Conservation (phyloP, 306 rosid species). For the Herpetospermum pedunculosum region DNA sequence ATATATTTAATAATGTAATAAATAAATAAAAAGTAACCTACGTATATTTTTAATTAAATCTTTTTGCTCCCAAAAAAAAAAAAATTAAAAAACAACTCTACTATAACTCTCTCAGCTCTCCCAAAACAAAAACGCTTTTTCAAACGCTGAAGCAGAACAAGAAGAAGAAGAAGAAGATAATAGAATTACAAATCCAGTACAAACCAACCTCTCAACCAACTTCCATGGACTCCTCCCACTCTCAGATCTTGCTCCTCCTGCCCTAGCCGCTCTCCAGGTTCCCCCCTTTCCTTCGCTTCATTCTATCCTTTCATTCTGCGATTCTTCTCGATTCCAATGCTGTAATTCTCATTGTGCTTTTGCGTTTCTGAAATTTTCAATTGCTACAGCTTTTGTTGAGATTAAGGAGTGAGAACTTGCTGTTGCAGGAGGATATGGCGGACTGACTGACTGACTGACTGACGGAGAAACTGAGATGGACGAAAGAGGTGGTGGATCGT, state of each 20-base stretch:
- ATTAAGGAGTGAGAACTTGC: conserved; percentile 2
- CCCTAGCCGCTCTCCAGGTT: conserved; percentile 15
- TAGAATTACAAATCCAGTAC: not conserved
- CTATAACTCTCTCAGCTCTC: not conserved
- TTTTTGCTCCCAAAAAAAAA: not conserved
- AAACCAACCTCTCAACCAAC: conserved; percentile 20
- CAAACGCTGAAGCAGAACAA: not conserved
- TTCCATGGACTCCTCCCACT: conserved; percentile 19
- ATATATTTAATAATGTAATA: not conserved
- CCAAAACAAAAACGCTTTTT: not conserved
- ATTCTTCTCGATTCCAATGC: not conserved
- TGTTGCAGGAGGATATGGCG: conserved; percentile 8
- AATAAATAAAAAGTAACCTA: not conserved
- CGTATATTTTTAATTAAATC: not conserved
- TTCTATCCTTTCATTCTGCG: not conserved
- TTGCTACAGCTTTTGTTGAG: conserved; percentile 1
- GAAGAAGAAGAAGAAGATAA: not conserved
- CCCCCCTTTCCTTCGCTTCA: not conserved
- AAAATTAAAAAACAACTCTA: not conserved
- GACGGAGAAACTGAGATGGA: no score
- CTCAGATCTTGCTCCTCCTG: conserved; percentile 46
- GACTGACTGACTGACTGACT: no score
- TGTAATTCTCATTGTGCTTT: not conserved
- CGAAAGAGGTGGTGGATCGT: conserved; percentile 92
- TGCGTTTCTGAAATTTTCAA: not conserved